phyloP scores from a whole-genome alignment of 2,329 filamentous ascomycete genomes.

The Torrubiella hemipterigena region DNA sequence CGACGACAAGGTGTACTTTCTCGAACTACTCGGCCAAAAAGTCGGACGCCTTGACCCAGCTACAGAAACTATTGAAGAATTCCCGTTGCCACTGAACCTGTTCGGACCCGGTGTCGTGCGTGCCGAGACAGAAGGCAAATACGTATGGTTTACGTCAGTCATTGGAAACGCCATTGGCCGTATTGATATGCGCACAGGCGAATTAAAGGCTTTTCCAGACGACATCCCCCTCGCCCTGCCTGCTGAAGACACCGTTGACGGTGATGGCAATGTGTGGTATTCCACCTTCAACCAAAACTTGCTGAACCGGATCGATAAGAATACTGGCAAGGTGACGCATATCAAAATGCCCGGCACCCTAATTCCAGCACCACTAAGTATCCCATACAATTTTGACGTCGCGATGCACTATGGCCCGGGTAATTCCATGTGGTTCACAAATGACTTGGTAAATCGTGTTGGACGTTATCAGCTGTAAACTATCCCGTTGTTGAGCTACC shows the following conservation, averaged over 20 bases:
- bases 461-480: background rate
- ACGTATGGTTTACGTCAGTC: background rate
- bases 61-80: background rate
- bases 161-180: background rate
- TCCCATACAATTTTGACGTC: background rate
- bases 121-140: background rate
- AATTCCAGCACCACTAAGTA: background rate
- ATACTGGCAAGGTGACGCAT: background rate
- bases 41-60: background rate
- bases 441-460: background rate
- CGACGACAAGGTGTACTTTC: background rate
- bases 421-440: background rate
- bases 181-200: background rate
- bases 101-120: background rate
- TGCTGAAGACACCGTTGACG: background rate
- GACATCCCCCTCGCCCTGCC: background rate
- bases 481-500: no score
- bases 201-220: background rate
- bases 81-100: background rate
- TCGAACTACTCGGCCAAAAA: conserved; percentile 1
- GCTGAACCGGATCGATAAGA: background rate
- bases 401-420: background rate
- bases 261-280: background rate
- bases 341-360: background rate
- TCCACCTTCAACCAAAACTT: conserved; percentile 1